A percentile compares a stretch with the other conserved stretches of the same genome.
Evolutionary conservation across 352 stramenopile species (phyloP).

Genomic region (Pseudoperonospora humuli): DNA sequence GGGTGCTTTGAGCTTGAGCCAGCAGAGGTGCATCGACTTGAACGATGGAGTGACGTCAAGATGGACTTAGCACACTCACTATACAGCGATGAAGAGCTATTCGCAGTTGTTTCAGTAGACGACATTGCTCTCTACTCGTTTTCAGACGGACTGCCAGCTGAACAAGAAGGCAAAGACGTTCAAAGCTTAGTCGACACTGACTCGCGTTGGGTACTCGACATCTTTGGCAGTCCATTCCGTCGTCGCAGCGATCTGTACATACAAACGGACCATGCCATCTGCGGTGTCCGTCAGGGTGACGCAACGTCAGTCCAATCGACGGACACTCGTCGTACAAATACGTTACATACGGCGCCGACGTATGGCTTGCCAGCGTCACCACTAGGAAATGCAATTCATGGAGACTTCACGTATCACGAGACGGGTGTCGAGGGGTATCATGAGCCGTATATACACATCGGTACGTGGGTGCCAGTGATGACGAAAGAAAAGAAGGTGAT

Average conservation of each 20-base stretch:
- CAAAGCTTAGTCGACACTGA: conserved; percentile 27
- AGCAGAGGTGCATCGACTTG: conserved; percentile 25
- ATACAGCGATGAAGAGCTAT: conserved; percentile 70
- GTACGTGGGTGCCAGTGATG: conserved; percentile 62
- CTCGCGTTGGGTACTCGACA: conserved; percentile 73
- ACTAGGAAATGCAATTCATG: conserved; percentile 24
- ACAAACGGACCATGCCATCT: conserved; percentile 55
- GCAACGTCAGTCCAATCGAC: conserved; percentile 13
- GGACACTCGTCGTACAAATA: conserved; percentile 22
- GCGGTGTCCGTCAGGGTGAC: conserved; percentile 27
- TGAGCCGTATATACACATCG: conserved; percentile 73
- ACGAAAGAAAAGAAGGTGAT: conserved; percentile 32
- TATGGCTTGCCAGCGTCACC: conserved; percentile 18
- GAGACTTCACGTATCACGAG: conserved; percentile 4
- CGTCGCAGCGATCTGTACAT: conserved; percentile 40
- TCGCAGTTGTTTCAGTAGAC: conserved; percentile 40
- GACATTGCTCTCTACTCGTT: no score
- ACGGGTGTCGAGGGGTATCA: conserved; percentile 20
- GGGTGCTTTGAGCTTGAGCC: conserved; percentile 62
- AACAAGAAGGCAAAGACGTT: conserved; percentile 27
- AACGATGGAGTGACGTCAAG: conserved; percentile 43
- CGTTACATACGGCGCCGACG: conserved; percentile 1
- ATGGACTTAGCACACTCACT: conserved; percentile 46
- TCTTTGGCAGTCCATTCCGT: conserved; percentile 53
- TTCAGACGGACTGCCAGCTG: conserved; percentile 23